These are phyloP conservation scores for Ochetophila trinervis DNA, from an alignment of 306 rosid species.

Conservation along the genomic window DNA sequence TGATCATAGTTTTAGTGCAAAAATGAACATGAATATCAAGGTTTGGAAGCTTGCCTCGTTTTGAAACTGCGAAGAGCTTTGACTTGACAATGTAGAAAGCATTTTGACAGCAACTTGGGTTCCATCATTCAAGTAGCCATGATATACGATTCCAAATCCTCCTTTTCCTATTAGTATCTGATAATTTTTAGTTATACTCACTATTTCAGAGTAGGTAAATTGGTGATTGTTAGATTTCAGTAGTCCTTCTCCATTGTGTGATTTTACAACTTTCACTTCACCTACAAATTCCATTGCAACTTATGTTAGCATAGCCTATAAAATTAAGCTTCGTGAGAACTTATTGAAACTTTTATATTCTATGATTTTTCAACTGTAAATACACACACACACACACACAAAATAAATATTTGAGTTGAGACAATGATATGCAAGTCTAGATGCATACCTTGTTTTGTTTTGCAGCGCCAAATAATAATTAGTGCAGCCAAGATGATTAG, in stretches of 20 bases:
- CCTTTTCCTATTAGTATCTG: slow-evolving; percentile 48
- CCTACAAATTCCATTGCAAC: neutral
- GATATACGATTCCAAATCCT: slow-evolving; percentile 54
- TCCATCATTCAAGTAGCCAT: slow-evolving; percentile 32
- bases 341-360: too few relatives aligned
- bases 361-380: too few relatives aligned
- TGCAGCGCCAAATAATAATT: slow-evolving; percentile 2
- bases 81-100: slow-evolving; percentile 17
- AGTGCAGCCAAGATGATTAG: slow-evolving; percentile 5
- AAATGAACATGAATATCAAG: too few relatives aligned
- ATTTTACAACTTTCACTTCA: neutral
- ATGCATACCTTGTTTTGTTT: slow-evolving; percentile 11
- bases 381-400: too few relatives aligned
- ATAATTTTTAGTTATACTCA: slow-evolving; percentile 39
- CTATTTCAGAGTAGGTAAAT: slow-evolving; percentile 25
- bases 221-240: slow-evolving; percentile 17
- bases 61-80: slow-evolving; percentile 19
- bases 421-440: too few relatives aligned
- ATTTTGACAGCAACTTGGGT: slow-evolving; percentile 59
- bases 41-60: slow-evolving; percentile 23
- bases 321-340: too few relatives aligned
- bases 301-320: too few relatives aligned
- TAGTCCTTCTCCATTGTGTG: neutral
- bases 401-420: too few relatives aligned
- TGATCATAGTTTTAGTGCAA: too few relatives aligned